Evolutionary conservation across 176 grass and related monocot species (phyloP).

Genomic region (Dendrocalamus sinicus): DNA sequence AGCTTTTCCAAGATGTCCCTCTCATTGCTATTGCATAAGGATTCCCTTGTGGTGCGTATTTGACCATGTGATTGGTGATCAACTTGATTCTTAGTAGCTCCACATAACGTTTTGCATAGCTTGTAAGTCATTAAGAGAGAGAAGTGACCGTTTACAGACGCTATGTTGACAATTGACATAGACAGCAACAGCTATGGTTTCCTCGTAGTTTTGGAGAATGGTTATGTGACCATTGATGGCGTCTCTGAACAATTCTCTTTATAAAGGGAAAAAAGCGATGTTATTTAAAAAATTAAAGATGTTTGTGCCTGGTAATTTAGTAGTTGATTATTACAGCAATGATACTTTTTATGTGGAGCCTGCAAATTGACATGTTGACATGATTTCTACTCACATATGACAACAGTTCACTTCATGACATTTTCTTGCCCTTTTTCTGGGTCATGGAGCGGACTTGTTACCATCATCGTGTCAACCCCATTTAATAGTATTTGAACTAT

Average conservation of each 20-base stretch:
- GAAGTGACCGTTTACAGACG: background rate
- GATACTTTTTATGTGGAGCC: background rate
- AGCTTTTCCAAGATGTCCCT: background rate
- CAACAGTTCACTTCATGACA: background rate
- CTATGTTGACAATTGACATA: background rate
- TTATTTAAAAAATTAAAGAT: background rate
- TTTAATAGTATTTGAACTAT: background rate
- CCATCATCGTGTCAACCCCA: too few relatives aligned
- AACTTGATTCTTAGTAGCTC: conserved; percentile 12
- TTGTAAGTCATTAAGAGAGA: too few relatives aligned
- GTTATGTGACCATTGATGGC: background rate
- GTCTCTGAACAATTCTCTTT: background rate
- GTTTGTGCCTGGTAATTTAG: background rate
- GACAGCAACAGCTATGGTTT: background rate
- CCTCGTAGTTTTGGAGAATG: background rate
- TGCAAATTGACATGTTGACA: background rate
- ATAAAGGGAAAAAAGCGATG: background rate
- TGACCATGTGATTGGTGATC: background rate
- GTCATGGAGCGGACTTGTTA: too few relatives aligned
- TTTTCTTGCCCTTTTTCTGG: too few relatives aligned
- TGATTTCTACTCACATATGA: background rate
- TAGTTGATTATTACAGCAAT: background rate
- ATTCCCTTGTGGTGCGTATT: conserved; percentile 25
- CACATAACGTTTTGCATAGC: background rate
- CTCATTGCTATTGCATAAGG: conserved; percentile 18